These are phyloP conservation scores for Exserohilum turcica DNA, from an alignment of 2,329 filamentous ascomycete species.

Conservation along the genomic window DNA sequence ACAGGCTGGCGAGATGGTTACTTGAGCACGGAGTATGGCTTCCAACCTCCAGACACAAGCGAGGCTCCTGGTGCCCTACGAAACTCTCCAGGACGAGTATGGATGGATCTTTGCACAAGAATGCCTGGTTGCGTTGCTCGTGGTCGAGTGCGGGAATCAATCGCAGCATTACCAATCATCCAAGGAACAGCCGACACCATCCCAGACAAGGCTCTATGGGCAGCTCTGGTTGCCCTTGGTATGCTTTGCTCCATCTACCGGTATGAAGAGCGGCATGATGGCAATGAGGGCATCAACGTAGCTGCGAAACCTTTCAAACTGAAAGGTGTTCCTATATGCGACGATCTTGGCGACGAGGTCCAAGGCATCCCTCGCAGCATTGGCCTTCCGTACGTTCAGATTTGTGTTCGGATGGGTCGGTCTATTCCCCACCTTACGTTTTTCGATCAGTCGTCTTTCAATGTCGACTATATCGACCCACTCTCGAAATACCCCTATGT, in stretches of 20 bases:
- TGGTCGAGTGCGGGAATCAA: conserved; percentile 57
- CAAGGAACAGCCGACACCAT: conserved; percentile 58
- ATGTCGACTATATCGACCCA: conserved; percentile 57
- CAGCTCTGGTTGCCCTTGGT: conserved; percentile 58
- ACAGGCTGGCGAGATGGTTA: conserved; percentile 62
- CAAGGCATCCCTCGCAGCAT: conserved; percentile 57
- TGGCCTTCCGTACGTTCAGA: conserved; percentile 58
- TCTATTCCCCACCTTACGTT: conserved; percentile 60
- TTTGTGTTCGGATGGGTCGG: conserved; percentile 60
- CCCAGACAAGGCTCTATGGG: conserved; percentile 60
- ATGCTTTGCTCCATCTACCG: conserved; percentile 62
- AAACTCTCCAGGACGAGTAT: conserved; percentile 58
- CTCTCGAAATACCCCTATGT: conserved; percentile 57
- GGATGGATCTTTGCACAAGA: conserved; percentile 60
- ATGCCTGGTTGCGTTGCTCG: conserved; percentile 60
- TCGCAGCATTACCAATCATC: conserved; percentile 56
- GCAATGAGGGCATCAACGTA: conserved; percentile 56
- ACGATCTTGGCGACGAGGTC: conserved; percentile 59
- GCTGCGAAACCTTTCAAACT: conserved; percentile 40
- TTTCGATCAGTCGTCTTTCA: conserved; percentile 61
- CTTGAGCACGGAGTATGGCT: conserved; percentile 58
- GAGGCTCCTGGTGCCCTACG: conserved; percentile 55
- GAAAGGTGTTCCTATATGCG: conserved; percentile 55
- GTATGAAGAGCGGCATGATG: conserved; percentile 60
- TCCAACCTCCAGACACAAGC: conserved; percentile 58